Percentiles rank a stretch among this genome's conserved stretches.
Conservation (phyloP, 768 basidiomycete species). For the Asterophora parasitica region DNA sequence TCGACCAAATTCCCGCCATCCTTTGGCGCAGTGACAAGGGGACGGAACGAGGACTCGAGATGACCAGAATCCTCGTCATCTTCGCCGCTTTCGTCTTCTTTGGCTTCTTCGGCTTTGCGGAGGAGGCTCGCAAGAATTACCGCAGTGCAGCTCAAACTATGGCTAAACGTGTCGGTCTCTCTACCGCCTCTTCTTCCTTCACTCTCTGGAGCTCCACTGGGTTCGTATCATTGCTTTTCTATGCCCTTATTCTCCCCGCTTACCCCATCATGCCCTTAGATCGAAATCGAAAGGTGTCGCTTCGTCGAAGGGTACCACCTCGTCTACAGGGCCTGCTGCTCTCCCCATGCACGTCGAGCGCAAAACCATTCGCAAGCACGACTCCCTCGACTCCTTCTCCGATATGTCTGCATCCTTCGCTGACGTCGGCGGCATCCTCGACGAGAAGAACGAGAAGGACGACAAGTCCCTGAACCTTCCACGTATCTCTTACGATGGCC, state of each 20-base stretch:
- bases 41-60: slow-evolving; percentile 21
- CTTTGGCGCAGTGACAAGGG: slow-evolving; percentile 30
- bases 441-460: slow-evolving; percentile 23
- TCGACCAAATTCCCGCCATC: slow-evolving; percentile 31
- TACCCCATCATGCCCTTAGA: slow-evolving; percentile 1
- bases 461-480: slow-evolving; percentile 22
- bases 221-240: slow-evolving; percentile 11
- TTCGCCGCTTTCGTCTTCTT: slow-evolving; percentile 46
- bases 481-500: slow-evolving; percentile 33
- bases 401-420: slow-evolving; percentile 35
- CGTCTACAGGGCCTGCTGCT: slow-evolving; percentile 20
- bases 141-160: slow-evolving; percentile 25
- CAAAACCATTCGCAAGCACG: slow-evolving; percentile 40
- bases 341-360: slow-evolving; percentile 45
- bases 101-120: slow-evolving; percentile 48
- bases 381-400: slow-evolving; percentile 45
- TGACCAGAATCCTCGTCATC: slow-evolving; percentile 35
- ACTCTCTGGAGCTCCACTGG: slow-evolving; percentile 23
- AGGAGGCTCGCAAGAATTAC: slow-evolving; percentile 47
- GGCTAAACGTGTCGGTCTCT: slow-evolving; percentile 24
- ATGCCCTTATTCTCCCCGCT: not conserved
- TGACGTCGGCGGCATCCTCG: slow-evolving; percentile 34
- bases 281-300: slow-evolving; percentile 21
- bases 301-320: not conserved
- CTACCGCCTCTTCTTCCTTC: slow-evolving; percentile 13